Evolutionary conservation across 805 yeast genomes (phyloP).

Genomic region (Candida coleopterorum): DNA sequence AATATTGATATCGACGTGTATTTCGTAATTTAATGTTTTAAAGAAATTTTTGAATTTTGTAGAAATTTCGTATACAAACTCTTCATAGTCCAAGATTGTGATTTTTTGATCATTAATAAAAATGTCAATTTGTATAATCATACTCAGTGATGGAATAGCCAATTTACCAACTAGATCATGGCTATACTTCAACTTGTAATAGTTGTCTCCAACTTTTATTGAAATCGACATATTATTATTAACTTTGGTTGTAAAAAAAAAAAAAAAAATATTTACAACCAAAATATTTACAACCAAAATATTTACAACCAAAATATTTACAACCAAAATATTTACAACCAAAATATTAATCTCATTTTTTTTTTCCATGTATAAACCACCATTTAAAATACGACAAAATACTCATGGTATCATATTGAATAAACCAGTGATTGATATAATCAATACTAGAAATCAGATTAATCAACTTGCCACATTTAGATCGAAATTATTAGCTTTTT

Average conservation of each 20-base stretch:
- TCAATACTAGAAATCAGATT: background rate
- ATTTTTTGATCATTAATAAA: conserved; percentile 10
- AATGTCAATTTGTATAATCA: conserved; percentile 7
- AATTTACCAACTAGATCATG: background rate
- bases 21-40: conserved; percentile 10
- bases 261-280: conserved; percentile 3
- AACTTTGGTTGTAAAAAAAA: conserved; percentile 11
- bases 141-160: background rate
- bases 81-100: conserved; percentile 8
- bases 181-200: conserved; percentile 8
- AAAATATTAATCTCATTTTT: too few relatives aligned
- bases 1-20: conserved; percentile 8
- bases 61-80: conserved; percentile 12
- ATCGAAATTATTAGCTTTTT: conserved; percentile 16
- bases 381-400: conserved; percentile 5
- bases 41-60: conserved; percentile 7
- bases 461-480: conserved; percentile 9
- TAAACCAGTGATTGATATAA: conserved; percentile 8
- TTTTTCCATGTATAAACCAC: conserved; percentile 7
- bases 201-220: conserved; percentile 8
- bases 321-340: conserved; percentile 2
- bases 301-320: conserved; percentile 1
- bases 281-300: background rate
- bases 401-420: conserved; percentile 7
- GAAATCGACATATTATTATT: background rate